Percentiles rank a stretch among this genome's conserved stretches.
phyloP scores from a whole-genome alignment of 345 rosid genomes.

The Citropsis articulata region DNA sequence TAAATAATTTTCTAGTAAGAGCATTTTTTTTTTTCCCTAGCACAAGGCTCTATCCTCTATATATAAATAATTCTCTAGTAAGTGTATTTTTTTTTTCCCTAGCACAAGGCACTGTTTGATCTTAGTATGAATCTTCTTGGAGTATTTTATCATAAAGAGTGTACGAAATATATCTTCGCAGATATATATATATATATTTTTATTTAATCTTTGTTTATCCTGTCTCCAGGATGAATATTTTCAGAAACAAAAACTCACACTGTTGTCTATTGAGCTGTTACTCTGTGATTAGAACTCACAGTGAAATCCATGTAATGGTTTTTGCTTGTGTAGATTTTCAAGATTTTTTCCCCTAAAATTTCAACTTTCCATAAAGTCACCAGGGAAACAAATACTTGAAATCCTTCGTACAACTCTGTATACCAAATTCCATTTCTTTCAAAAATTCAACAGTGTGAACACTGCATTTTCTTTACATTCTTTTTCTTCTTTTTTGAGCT shows the following conservation, averaged over 20 bases:
- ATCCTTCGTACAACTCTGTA: no score
- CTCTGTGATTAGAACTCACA: neutral
- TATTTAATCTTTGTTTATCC: neutral
- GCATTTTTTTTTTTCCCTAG: no score
- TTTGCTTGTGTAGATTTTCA: no score
- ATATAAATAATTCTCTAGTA: no score
- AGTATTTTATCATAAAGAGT: neutral
- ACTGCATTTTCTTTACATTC: neutral
- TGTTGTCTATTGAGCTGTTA: neutral
- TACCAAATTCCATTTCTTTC: no score
- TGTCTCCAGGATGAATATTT: neutral
- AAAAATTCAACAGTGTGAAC: neutral
- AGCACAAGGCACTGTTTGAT: constrained; percentile 20
- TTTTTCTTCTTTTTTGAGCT: neutral
- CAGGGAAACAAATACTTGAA: no score
- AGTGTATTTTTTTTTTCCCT: neutral
- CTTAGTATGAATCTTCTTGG: neutral
- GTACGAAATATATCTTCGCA: neutral
- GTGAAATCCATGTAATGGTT: neutral
- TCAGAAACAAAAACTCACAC: neutral
- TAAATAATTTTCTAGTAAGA: no score
- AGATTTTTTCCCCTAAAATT: no score
- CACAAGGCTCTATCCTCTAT: no score
- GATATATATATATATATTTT: no score
- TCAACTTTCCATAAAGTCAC: no score